phyloP scores from a whole-genome alignment of 2,329 filamentous ascomycete genomes.

The Aspergillus sp. region DNA sequence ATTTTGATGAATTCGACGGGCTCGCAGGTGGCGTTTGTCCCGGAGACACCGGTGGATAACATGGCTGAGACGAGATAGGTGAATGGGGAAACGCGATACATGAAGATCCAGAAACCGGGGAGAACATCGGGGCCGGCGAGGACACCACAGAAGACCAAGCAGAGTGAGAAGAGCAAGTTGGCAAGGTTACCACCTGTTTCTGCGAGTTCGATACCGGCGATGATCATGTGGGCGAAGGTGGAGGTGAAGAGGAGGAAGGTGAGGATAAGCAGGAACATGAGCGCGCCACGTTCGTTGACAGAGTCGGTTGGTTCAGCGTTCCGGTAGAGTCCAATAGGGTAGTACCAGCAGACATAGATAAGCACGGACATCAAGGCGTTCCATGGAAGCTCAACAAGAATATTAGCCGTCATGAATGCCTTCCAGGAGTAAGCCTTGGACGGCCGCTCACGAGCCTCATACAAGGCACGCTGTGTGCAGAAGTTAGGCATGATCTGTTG shows the following conservation, averaged over 20 bases:
- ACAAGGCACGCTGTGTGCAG: constrained; percentile 57
- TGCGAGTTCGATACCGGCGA: constrained; percentile 67
- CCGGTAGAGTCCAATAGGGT: constrained; percentile 54
- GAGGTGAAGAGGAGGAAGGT: constrained; percentile 70
- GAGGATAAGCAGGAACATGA: constrained; percentile 65
- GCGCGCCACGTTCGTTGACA: constrained; percentile 56
- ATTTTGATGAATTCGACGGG: constrained; percentile 32
- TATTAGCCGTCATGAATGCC: constrained; percentile 69
- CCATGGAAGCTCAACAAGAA: constrained; percentile 70
- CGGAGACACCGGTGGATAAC: constrained; percentile 39
- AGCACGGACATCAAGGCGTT: constrained; percentile 62
- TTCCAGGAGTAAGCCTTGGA: constrained; percentile 75
- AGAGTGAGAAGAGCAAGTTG: constrained; percentile 60
- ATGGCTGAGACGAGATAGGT: constrained; percentile 59
- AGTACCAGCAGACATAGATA: constrained; percentile 68
- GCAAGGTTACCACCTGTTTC: constrained; percentile 66
- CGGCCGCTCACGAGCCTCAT: constrained; percentile 61
- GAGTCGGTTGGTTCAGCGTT: constrained; percentile 41
- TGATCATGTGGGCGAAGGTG: constrained; percentile 72
- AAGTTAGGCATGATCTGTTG: constrained; percentile 61
- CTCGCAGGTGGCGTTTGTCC: constrained; percentile 31
- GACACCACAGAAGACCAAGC: constrained; percentile 58
- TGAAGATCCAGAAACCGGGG: constrained; percentile 75
- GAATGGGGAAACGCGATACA: constrained; percentile 69
- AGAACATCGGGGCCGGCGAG: constrained; percentile 56